Base-by-base conservation (phyloP, 106 monocot species). In the Dioscorea alata region DNA sequence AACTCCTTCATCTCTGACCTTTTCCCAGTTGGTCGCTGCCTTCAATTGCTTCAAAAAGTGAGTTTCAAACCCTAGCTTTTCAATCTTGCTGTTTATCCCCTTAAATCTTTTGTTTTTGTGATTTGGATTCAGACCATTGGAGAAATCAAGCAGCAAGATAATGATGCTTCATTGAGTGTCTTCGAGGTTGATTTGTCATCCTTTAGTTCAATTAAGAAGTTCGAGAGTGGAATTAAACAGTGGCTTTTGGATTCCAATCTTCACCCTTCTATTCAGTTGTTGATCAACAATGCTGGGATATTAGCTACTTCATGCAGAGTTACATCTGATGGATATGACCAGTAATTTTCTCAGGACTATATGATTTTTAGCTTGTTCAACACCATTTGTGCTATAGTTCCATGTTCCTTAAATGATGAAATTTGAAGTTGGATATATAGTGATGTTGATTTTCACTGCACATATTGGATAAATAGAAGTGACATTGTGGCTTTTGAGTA, bases 261-360 rank as follows among this genome's bases (percentile, higher is more conserved):
- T 49, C 82, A 92, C 63, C 84, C 73, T 62, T 89, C 96, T 4
- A 52, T 97, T 58, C 96, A 97, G 75, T 84, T 97, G 14, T 73
- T 92, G 58, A 76, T 97, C 74, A 97, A 97, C 69, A 97, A 97
- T 85, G 92, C 96, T 75, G 96, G 89, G 59, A 89, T 87, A 21
- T 82, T 97, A 65, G 96, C 96, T 22, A 66, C 76, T 49, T 71
- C 86, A 60, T 56, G 13, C 60, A 75, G 89, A 82, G 23, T 73
- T 74, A 87, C 89, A 69, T 61, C 71, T 13, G 96, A 97, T 75
- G 86, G 92, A 78, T 84, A 81, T 81, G 92, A 92, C 53, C 70
- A 92, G 96, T 92, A 82, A 87, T 62, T 42, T 10, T 42, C 42
- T 42, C 42, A 42, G 42, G 42, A 10, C 6, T 42, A 6, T 42